Base-by-base conservation (phyloP, 116 monocot species). In the Trichopus zeylanicus region DNA sequence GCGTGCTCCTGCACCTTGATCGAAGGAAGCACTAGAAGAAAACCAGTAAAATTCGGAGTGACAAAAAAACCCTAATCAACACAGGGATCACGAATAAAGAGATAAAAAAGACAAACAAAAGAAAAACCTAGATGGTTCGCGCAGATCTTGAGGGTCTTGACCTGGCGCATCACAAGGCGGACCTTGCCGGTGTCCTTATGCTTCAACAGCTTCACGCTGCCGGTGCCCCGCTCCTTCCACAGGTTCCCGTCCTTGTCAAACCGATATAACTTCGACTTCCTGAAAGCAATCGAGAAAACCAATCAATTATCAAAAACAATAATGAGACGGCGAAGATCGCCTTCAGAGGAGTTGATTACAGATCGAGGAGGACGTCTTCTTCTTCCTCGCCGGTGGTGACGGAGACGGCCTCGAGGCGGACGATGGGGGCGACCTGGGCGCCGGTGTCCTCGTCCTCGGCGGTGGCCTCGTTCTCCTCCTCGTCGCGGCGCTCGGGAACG, bases 341-440 rank as follows among this genome's bases (percentile, higher is more conserved):
- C 12, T 4, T 25, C 6, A 18, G 48, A 12, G 51, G 10, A 10
- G 3, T 46, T 9, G 46, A 64, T 54, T 68, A 93, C 93, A 82
- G 73, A 55, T 93, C 93, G 55, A 89, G 70, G 32, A 89, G 71
- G 18, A 70, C 72, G 28, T 86, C 80, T 73, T 94, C 93, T 19
- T 85, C 75, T 39, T 89, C 93, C 69, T 94, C 89, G 59, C 93
- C 93, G 57, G 93, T 94, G 29, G 88, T 88, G 54, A 94, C 86
- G 55, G 83, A 80, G 48, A 94, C 83, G 72, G 89, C 89, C 70
- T 94, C 86, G 56, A 94, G 89, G 48, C 69, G 70, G 53, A 94
- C 72, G 62, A 94, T 89, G 29, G 88, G 93, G 51, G 89, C 89
- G 48, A 93, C 68, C 51, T 86, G 85, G 18, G 93, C 89, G 0